Base-by-base conservation (phyloP, 208 protist species). In the Angomonas ambiguus region DNA sequence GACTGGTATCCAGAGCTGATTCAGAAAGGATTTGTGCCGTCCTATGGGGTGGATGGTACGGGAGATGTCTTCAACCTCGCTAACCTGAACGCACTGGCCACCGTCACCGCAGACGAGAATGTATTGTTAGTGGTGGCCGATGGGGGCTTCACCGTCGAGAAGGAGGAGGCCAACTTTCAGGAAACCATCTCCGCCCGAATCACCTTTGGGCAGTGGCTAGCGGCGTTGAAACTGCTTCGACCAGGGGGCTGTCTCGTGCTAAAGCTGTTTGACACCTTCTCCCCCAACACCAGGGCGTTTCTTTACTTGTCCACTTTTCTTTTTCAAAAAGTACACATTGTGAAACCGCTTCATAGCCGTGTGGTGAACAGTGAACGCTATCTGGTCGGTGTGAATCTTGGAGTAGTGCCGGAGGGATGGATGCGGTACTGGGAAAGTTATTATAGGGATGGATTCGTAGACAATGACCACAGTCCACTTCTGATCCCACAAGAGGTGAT, bases 321-420 rank as follows among this genome's bases (percentile, higher is more conserved):
- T 24, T 97, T 93, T 65, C 71, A 91, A 10, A 70, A 74, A 10
- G 89, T 97, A 11, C 83, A 89, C 68, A 66, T 97, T 18, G 87
- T 92, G 27, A 97, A 97, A 73, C 92, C 92, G n/a, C 79, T 82
- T 32, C 83, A 93, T 71, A 95, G 88, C 53, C 82, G 92, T 24
- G 84, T 94, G 24, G 89, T 97, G 51, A 97, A 97, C 72, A 95
- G 88, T 60, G 92, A 97, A 72, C 82, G 89, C 18, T 97, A 95
- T 69, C 63, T 97, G 8, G 88, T 94, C 16, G 88, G 86, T 65
- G 32, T 88, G 10, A 76, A 78, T 18, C 86, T 77, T 58, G 35
- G 51, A 1, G 82, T 77, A 18, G 42, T 75, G 10, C 75, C 79
- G 16, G 57, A 69, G 27, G 56, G 51, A 11, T 94, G 88, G 86